Conservation (phyloP, 108 stramenopile genomes). For the Schizochytrium sp. region DNA sequence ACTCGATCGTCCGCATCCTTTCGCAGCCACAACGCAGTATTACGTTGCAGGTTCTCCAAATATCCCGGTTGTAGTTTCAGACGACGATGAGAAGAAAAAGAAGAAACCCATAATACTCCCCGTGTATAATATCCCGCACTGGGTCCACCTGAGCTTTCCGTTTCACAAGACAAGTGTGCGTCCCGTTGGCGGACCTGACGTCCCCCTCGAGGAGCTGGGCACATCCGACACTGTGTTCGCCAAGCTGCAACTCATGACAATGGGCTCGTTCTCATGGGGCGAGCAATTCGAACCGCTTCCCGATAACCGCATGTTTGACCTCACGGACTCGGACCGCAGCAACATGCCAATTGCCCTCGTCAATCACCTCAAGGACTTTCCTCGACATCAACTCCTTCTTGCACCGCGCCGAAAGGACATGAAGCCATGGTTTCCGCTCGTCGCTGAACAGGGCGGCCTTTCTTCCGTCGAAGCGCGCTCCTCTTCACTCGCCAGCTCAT, state of each 20-base stretch:
- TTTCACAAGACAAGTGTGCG: not conserved
- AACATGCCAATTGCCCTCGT: not conserved
- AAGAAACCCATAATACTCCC: not conserved
- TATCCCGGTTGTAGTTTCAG: too few relatives aligned
- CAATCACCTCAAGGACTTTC: not conserved
- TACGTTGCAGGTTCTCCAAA: not conserved
- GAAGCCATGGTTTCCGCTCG: not conserved
- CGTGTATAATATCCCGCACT: conserved; percentile 48
- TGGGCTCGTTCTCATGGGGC: not conserved
- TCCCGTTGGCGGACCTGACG: not conserved
- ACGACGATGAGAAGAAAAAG: not conserved
- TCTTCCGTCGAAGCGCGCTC: too few relatives aligned
- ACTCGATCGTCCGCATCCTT: not conserved
- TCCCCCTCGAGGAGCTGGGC: not conserved
- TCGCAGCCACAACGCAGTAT: not conserved
- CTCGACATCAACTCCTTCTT: not conserved
- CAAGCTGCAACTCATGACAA: not conserved
- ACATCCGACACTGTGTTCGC: not conserved
- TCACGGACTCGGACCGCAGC: not conserved
- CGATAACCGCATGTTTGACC: not conserved
- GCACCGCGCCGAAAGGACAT: not conserved
- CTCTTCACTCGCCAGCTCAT: too few relatives aligned
- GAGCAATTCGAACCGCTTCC: conserved; percentile 10
- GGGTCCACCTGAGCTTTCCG: conserved; percentile 43
- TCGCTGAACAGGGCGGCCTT: not conserved